Percentiles rank a stretch among this genome's conserved stretches.
phyloP scores from a whole-genome alignment of 148 eudicot genomes.

The Chenopodium quinoa region DNA sequence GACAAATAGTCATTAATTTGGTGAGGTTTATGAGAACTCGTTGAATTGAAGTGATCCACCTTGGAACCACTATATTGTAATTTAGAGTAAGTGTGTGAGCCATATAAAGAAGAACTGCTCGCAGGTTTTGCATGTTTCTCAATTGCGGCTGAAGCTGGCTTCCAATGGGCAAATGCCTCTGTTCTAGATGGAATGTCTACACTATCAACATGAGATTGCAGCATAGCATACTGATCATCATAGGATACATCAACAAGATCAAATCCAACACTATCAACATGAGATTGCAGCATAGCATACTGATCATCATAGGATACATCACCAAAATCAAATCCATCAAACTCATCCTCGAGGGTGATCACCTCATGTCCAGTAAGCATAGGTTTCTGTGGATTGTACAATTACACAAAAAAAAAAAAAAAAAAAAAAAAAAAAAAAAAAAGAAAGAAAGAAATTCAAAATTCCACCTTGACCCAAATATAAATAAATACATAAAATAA shows the following conservation, averaged over 20 bases:
- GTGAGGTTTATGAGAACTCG: background rate
- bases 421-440: too few relatives aligned
- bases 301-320: conserved; percentile 42
- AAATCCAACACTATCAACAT: conserved; percentile 50
- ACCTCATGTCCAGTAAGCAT: conserved; percentile 16
- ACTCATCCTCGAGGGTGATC: conserved; percentile 24
- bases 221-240: conserved; percentile 47
- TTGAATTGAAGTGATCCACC: conserved; percentile 7
- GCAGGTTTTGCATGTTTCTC: conserved; percentile 27
- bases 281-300: conserved; percentile 53
- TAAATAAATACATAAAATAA: too few relatives aligned
- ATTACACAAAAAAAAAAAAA: too few relatives aligned
- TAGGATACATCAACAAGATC: conserved; percentile 16
- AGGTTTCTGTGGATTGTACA: conserved; percentile 33
- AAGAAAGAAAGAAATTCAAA: too few relatives aligned
- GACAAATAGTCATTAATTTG: background rate
- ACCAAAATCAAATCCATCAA: conserved; percentile 6
- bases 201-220: conserved; percentile 76
- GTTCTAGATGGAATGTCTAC: conserved; percentile 61
- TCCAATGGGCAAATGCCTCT: conserved; percentile 61
- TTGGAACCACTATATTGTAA: conserved; percentile 2
- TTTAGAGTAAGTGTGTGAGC: conserved; percentile 5
- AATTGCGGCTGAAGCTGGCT: conserved; percentile 31
- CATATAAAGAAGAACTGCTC: conserved; percentile 26
- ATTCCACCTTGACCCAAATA: too few relatives aligned